Conservation (phyloP, 2,329 filamentous ascomycete species). For the Monilinia vaccinii-corymbosi region DNA sequence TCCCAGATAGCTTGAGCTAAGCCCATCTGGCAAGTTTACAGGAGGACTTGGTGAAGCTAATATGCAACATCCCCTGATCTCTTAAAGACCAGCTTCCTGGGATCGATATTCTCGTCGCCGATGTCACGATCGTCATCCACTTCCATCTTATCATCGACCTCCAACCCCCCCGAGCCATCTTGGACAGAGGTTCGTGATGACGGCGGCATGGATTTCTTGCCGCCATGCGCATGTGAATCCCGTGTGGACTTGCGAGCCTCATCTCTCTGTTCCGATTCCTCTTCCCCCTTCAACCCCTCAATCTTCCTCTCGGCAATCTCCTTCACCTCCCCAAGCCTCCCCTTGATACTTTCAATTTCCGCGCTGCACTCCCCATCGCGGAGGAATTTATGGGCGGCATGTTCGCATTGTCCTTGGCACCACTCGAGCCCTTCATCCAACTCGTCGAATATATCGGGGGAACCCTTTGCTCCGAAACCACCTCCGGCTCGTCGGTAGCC, state of each 20-base stretch:
- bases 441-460: conserved; percentile 53
- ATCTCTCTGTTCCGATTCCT: conserved; percentile 10
- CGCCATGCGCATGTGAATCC: not conserved
- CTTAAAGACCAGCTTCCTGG: conserved; percentile 23
- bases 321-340: conserved; percentile 41
- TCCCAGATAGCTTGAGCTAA: not conserved
- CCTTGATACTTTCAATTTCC: conserved; percentile 58
- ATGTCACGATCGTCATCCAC: conserved; percentile 23
- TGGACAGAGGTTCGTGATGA: not conserved
- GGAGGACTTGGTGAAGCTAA: not conserved
- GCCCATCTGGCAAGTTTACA: not conserved
- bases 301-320: conserved; percentile 31
- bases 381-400: conserved; percentile 82
- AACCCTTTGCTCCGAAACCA: conserved; percentile 7
- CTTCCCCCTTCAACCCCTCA: conserved; percentile 18
- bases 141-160: conserved; percentile 21
- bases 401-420: conserved; percentile 74
- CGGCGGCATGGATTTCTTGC: not conserved
- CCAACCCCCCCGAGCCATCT: not conserved
- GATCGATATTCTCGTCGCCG: conserved; percentile 14
- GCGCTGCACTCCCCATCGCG: conserved; percentile 75
- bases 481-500: conserved; percentile 20
- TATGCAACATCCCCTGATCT: conserved; percentile 20
- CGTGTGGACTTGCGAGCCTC: conserved; percentile 7
- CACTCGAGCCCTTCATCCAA: conserved; percentile 72